These are phyloP conservation scores for Fusarium floridanum DNA, from an alignment of 2,329 filamentous ascomycete genomes.

Conservation along the genomic window DNA sequence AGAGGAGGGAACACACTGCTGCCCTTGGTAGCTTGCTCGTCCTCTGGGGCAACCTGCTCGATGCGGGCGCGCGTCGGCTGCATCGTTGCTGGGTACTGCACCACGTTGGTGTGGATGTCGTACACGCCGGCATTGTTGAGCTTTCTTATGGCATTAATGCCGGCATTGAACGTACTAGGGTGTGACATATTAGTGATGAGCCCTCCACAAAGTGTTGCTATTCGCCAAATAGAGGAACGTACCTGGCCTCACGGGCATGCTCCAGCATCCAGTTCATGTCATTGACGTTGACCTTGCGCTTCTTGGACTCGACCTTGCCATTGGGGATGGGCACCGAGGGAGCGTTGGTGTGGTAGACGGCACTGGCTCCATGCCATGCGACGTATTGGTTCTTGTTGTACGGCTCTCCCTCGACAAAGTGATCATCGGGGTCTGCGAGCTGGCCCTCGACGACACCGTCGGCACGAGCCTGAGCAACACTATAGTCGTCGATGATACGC, in stretches of 20 bases:
- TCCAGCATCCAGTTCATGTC: conserved; percentile 97
- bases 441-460: conserved; percentile 89
- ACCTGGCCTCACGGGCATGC: conserved; percentile 93
- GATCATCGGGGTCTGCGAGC: conserved; percentile 90
- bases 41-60: conserved; percentile 73
- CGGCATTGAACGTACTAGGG: conserved; percentile 84
- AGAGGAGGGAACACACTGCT: conserved; percentile 61
- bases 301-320: conserved; percentile 85
- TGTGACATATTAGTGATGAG: conserved; percentile 19
- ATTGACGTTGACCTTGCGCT: conserved; percentile 87
- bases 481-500: conserved; percentile 90
- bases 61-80: conserved; percentile 90
- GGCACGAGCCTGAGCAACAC: conserved; percentile 78
- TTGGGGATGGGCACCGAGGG: conserved; percentile 81
- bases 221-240: conserved; percentile 37
- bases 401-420: conserved; percentile 79
- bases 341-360: conserved; percentile 89
- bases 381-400: conserved; percentile 99
- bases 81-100: conserved; percentile 89
- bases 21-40: conserved; percentile 48
- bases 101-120: conserved; percentile 91
- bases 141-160: conserved; percentile 76
- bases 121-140: conserved; percentile 83
- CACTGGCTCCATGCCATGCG: conserved; percentile 96
- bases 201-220: background rate